These are phyloP conservation scores for Penicillium manginii DNA, from an alignment of 495 filamentous ascomycete genomes.

Conservation along the genomic window DNA sequence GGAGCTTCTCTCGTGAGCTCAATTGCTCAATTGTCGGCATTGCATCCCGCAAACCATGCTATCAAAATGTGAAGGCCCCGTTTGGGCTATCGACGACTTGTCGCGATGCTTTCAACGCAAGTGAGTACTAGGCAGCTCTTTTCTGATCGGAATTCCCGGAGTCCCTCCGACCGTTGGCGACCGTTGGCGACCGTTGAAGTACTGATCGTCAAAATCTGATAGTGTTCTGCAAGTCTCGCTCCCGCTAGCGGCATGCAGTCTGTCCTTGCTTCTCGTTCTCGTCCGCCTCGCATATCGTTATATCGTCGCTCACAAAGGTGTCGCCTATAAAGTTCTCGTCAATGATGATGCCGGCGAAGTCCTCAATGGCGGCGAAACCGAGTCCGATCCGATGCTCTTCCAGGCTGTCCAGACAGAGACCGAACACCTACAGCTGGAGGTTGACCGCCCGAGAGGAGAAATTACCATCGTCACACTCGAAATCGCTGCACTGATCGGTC, in stretches of 20 bases:
- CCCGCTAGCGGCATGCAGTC: conserved; percentile 69
- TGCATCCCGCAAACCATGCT: conserved; percentile 54
- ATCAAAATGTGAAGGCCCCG: conserved; percentile 74
- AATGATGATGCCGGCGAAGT: conserved; percentile 52
- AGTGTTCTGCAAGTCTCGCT: conserved; percentile 87
- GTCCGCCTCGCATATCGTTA: conserved; percentile 57
- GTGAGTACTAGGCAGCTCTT: conserved; percentile 48
- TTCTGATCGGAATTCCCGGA: conserved; percentile 1
- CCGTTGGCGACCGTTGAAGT: conserved; percentile 13
- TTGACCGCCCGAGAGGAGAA: conserved; percentile 78
- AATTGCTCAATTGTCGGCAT: conserved; percentile 13
- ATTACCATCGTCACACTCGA: conserved; percentile 70
- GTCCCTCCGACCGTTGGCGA: conserved; percentile 6
- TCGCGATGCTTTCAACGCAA: conserved; percentile 85
- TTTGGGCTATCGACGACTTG: conserved; percentile 90
- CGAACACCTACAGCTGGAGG: conserved; percentile 69
- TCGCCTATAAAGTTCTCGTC: conserved; percentile 37
- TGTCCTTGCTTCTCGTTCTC: conserved; percentile 70
- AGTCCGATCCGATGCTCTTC: conserved; percentile 65
- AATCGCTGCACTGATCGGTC: conserved; percentile 69
- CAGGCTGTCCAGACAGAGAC: conserved; percentile 67
- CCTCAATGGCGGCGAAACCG: conserved; percentile 58
- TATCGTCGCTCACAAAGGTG: conserved; percentile 41
- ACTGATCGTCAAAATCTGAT: conserved; percentile 27
- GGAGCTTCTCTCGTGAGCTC: conserved; percentile 18